Evolutionary conservation across 2,329 filamentous ascomycete genomes (phyloP).

Genomic region (Ophiostoma ips): DNA sequence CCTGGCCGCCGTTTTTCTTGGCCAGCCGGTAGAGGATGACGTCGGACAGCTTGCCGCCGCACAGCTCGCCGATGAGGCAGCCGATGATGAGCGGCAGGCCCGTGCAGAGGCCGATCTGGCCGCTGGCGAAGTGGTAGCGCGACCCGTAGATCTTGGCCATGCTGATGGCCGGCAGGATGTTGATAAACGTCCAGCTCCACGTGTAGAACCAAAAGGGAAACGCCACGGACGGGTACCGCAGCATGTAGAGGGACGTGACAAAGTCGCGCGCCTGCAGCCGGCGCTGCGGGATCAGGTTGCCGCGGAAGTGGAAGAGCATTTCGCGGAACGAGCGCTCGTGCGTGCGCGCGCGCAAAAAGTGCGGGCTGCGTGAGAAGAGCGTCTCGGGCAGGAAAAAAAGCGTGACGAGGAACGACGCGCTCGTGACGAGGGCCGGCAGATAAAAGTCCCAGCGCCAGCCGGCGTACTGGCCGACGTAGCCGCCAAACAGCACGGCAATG

Average conservation of each 20-base stretch:
- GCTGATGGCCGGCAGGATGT: slow-evolving; percentile 13
- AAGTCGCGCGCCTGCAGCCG: slow-evolving; percentile 7
- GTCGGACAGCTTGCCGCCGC: slow-evolving; percentile 12
- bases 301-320: slow-evolving; percentile 2
- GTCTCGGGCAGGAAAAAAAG: slow-evolving; percentile 9
- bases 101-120: slow-evolving; percentile 10
- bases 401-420: slow-evolving; percentile 1
- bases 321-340: slow-evolving; percentile 3
- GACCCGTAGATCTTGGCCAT: slow-evolving; percentile 12
- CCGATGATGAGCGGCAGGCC: slow-evolving; percentile 12
- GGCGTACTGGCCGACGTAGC: slow-evolving; percentile 10
- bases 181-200: slow-evolving; percentile 11
- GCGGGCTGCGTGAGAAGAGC: slow-evolving; percentile 7
- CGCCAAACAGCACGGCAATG: slow-evolving; percentile 9
- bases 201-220: slow-evolving; percentile 10
- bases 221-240: slow-evolving; percentile 10
- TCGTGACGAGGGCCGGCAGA: slow-evolving; percentile 10
- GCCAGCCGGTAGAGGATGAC: slow-evolving; percentile 6
- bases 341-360: slow-evolving; percentile 1
- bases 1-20: slow-evolving; percentile 2
- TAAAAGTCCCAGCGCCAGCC: slow-evolving; percentile 13
- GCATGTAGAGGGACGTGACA: slow-evolving; percentile 8
- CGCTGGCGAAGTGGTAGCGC: slow-evolving; percentile 7
- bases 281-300: slow-evolving; percentile 8
- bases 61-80: slow-evolving; percentile 10